A percentile compares a stretch with the other conserved stretches of the same genome.
These are phyloP conservation scores for Diaporthe sp. DNA, from an alignment of 2,329 filamentous ascomycete genomes.

Conservation along the genomic window DNA sequence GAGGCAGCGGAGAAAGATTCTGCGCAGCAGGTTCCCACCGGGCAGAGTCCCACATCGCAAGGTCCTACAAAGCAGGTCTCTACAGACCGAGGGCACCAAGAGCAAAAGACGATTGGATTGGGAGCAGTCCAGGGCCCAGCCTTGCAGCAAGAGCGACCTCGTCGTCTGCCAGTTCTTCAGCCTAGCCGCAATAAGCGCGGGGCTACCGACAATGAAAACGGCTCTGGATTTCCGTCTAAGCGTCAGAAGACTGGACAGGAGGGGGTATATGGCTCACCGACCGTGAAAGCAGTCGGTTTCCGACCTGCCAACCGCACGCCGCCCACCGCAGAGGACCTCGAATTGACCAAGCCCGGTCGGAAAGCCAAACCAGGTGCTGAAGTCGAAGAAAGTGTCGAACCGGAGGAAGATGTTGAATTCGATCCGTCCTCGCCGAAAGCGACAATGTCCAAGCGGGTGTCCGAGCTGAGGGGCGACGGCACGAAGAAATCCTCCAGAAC, in stretches of 20 bases:
- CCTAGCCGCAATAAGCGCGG: neutral
- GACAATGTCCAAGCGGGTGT: slow-evolving; percentile 5
- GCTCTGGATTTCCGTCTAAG: neutral
- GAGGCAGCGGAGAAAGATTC: neutral
- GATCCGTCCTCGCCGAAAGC: neutral
- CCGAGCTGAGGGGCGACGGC: slow-evolving; percentile 14
- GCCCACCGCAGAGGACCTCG: slow-evolving; percentile 5
- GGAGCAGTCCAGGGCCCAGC: neutral
- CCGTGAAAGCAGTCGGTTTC: neutral
- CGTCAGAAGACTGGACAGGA: neutral
- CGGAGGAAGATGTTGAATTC: neutral
- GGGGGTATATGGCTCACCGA: neutral
- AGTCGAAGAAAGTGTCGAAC: neutral
- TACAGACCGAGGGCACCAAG: neutral
- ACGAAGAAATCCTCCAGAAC: slow-evolving; percentile 14
- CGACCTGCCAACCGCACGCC: neutral
- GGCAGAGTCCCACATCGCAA: neutral
- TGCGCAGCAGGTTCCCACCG: neutral
- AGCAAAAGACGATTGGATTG: neutral
- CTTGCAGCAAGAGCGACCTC: neutral
- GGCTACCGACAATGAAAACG: neutral
- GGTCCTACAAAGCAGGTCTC: neutral
- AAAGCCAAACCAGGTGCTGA: neutral
- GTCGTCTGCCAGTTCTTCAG: neutral
- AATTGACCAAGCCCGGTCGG: neutral